These are phyloP conservation scores for Kodamaea sagamina DNA, from an alignment of 805 yeast genomes.

Conservation along the genomic window DNA sequence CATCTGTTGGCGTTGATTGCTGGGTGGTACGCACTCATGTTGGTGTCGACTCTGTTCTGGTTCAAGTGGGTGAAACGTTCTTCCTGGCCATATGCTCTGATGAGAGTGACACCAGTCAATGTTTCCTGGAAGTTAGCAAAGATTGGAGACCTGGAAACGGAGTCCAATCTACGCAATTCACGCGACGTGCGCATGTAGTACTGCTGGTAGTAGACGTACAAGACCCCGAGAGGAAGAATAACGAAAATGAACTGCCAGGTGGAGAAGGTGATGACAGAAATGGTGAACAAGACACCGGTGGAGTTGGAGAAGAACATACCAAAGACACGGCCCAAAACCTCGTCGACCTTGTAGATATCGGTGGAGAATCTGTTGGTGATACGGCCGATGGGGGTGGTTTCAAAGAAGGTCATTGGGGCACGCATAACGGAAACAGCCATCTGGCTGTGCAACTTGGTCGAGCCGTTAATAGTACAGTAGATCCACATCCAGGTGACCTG, in stretches of 20 bases:
- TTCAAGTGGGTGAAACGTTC: slow-evolving; percentile 65
- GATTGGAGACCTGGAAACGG: slow-evolving; percentile 77
- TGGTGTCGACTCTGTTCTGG: slow-evolving; percentile 73
- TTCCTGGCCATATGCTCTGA: slow-evolving; percentile 71
- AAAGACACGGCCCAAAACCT: slow-evolving; percentile 68
- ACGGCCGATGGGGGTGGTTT: slow-evolving; percentile 94
- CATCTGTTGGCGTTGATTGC: slow-evolving; percentile 92
- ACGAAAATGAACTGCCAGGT: slow-evolving; percentile 85
- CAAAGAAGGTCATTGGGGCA: slow-evolving; percentile 95
- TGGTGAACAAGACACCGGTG: slow-evolving; percentile 68
- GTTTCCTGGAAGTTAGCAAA: slow-evolving; percentile 86
- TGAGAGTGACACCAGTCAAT: slow-evolving; percentile 70
- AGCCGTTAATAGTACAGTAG: slow-evolving; percentile 80
- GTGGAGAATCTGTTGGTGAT: slow-evolving; percentile 87
- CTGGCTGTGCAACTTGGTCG: slow-evolving; percentile 67
- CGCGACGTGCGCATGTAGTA: slow-evolving; percentile 76
- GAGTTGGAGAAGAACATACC: slow-evolving; percentile 64
- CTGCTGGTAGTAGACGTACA: slow-evolving; percentile 73
- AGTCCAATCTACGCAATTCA: slow-evolving; percentile 80
- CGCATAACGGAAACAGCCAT: slow-evolving; percentile 75
- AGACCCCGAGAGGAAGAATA: slow-evolving; percentile 64
- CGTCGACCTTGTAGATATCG: slow-evolving; percentile 89
- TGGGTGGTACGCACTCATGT: slow-evolving; percentile 91
- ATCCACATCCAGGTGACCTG: slow-evolving; percentile 77
- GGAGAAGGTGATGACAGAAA: slow-evolving; percentile 76